Percentiles rank a stretch among this genome's conserved stretches.
Conservation (phyloP, 352 stramenopile species). For the Phytopythium boreale region DNA sequence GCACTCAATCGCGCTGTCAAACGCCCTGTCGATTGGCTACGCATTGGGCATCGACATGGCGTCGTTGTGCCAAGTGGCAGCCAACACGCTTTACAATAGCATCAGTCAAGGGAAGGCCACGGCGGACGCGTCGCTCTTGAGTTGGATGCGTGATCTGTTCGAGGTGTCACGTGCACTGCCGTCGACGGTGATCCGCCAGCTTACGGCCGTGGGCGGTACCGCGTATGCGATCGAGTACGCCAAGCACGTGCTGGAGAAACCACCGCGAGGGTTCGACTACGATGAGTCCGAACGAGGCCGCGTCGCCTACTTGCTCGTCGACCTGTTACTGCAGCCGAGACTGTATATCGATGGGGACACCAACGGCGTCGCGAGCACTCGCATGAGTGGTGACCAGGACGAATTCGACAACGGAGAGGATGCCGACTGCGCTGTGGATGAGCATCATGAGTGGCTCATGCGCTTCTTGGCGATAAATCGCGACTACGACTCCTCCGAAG, state of each 20-base stretch:
- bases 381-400: neutral
- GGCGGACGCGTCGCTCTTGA: constrained; percentile 24
- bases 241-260: constrained; percentile 43
- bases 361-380: neutral
- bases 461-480: constrained; percentile 51
- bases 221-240: constrained; percentile 61
- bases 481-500: constrained; percentile 58
- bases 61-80: constrained; percentile 80
- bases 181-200: constrained; percentile 63
- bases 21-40: constrained; percentile 84
- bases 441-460: constrained; percentile 45
- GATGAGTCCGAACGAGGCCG: constrained; percentile 38
- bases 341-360: constrained; percentile 25
- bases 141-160: constrained; percentile 80
- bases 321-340: constrained; percentile 62
- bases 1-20: constrained; percentile 49
- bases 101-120: constrained; percentile 20
- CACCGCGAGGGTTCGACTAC: constrained; percentile 25
- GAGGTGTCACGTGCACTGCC: constrained; percentile 65
- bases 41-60: constrained; percentile 86
- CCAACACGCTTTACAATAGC: constrained; percentile 67
- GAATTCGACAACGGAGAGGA: neutral
- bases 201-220: constrained; percentile 50
- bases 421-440: neutral
- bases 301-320: constrained; percentile 50